Percentiles rank a stretch among this genome's conserved stretches.
Evolutionary conservation across 139 green algal genomes (phyloP).

Genomic region (Chlamydomonas schloesseri): DNA sequence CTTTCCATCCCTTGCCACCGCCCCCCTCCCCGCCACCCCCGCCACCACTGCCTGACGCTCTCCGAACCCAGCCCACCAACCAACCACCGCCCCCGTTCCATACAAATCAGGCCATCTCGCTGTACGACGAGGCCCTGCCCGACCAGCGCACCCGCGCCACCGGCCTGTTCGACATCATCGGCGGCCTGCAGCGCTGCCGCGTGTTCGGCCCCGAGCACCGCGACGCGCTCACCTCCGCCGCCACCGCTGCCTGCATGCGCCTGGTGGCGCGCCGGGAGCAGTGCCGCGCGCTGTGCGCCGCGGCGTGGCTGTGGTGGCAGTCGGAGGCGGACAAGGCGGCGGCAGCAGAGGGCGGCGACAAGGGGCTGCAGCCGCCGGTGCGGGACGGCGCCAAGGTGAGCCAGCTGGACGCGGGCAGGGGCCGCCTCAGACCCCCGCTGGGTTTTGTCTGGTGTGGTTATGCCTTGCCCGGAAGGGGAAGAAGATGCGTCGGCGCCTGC

Average conservation of each 20-base stretch:
- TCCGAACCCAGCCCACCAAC: neutral
- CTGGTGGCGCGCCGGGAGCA: constrained; percentile 93
- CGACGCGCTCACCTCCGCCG: constrained; percentile 68
- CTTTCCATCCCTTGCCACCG: too few relatives aligned
- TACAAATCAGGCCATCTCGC: constrained; percentile 88
- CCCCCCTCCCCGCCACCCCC: too few relatives aligned
- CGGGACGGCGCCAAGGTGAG: constrained; percentile 74
- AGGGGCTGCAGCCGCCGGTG: constrained; percentile 54
- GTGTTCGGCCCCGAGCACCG: constrained; percentile 85
- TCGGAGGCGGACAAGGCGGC: neutral
- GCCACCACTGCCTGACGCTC: neutral
- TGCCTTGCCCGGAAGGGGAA: too few relatives aligned
- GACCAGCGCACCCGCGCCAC: constrained; percentile 68
- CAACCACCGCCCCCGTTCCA: neutral
- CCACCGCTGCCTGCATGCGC: constrained; percentile 53
- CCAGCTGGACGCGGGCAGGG: neutral
- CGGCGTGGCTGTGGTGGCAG: constrained; percentile 91
- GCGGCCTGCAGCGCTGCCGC: constrained; percentile 83
- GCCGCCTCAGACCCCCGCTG: too few relatives aligned
- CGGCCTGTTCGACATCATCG: constrained; percentile 87
- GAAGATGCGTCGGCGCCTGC: too few relatives aligned
- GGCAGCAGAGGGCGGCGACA: neutral
- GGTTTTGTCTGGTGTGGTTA: too few relatives aligned
- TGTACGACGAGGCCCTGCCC: constrained; percentile 94
- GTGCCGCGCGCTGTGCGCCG: constrained; percentile 84